Evolutionary conservation across 1,284 basidiomycete species (phyloP), one percentile per base, ranked within the genome.

Genomic region (Moesziomyces parantarcticus): DNA sequence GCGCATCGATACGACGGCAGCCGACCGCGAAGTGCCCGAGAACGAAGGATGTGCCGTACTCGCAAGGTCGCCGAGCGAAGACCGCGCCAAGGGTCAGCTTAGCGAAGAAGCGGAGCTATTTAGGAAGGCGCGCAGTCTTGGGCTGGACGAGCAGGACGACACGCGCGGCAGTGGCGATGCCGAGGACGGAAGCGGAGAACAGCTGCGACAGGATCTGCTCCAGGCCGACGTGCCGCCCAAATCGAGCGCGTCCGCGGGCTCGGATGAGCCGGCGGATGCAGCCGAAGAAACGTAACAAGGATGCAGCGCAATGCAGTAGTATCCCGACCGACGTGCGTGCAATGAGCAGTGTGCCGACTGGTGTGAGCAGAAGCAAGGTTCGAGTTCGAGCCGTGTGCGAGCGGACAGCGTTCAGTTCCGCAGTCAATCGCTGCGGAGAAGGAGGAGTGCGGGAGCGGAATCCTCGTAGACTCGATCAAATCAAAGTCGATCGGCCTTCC

Each of bases 41-140:
- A 51, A 44, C 22, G 46, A 8, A 11, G 39, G 49, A 21, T 61
- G 32, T 3, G 20, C 20, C 4, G 32, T 43, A 3, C 45, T 50
- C 9, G 58, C 58, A 0, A 39, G 65, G 0, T 66, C 67, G 20
- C 62, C 75, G 4, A 57, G 57, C 3, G 77, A 75, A 10, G 49
- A 59, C 21, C 23, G 59, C 11, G 79, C 76, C 2, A 63, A 66
- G n/a, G 77, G 70, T 1, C 77, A 78, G 55, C 43, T 80, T 13
- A 70, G 59, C 34, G 81, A 83, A 54, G 81, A 83, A 34, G 76
- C 68, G 16, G 76, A 75, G 40, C 50, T 82, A 13, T 83, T 83
- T 55, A 57, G 81, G 2, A 70, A 63, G 32, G 79, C 81, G 5
- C 54, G 62, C 23, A 70, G 71, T 42, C 32, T 78, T 13, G 46